Evolutionary conservation across 2,329 filamentous ascomycete species (phyloP).

Genomic region (Neonectria sp.): DNA sequence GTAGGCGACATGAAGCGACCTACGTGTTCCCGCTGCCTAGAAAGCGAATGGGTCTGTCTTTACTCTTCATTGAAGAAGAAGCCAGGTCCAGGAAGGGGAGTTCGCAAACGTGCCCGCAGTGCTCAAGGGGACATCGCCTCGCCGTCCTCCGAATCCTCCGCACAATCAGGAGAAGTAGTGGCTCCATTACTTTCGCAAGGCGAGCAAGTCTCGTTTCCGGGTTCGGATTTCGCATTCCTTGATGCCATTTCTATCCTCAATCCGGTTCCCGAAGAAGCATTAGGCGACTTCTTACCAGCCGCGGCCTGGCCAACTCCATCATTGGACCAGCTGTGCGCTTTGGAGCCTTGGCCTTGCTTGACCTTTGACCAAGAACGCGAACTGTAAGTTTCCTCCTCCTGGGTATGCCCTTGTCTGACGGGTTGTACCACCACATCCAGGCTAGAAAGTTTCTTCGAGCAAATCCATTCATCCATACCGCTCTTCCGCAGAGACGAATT

Average conservation of each 20-base stretch:
- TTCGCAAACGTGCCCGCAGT: conserved; percentile 1
- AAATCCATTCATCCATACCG: conserved; percentile 1
- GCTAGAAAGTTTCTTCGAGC: conserved; percentile 4
- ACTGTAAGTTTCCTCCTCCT: conserved; percentile 1
- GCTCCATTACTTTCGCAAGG: conserved; percentile 4
- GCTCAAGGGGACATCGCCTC: neutral
- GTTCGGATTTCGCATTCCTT: neutral
- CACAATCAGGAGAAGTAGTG: conserved; percentile 3
- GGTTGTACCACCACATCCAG: neutral
- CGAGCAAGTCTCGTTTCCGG: neutral
- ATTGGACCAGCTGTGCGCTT: neutral
- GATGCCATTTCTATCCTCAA: conserved; percentile 4
- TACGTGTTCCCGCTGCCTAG: conserved; percentile 3
- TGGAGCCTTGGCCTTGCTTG: neutral
- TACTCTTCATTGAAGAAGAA: conserved; percentile 5
- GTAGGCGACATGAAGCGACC: conserved; percentile 4
- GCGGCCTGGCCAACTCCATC: conserved; percentile 4
- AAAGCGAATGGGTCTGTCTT: conserved; percentile 4
- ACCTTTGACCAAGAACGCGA: conserved; percentile 4
- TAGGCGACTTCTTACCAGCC: conserved; percentile 3
- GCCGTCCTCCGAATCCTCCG: conserved; percentile 4
- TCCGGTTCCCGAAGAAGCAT: conserved; percentile 3
- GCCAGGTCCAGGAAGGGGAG: neutral
- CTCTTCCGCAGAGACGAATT: conserved; percentile 3
- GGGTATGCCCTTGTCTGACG: conserved; percentile 2